Evolutionary conservation across 306 rosid species (phyloP), one percentile per base, ranked within the genome.

Genomic region (Fragaria vesca): DNA sequence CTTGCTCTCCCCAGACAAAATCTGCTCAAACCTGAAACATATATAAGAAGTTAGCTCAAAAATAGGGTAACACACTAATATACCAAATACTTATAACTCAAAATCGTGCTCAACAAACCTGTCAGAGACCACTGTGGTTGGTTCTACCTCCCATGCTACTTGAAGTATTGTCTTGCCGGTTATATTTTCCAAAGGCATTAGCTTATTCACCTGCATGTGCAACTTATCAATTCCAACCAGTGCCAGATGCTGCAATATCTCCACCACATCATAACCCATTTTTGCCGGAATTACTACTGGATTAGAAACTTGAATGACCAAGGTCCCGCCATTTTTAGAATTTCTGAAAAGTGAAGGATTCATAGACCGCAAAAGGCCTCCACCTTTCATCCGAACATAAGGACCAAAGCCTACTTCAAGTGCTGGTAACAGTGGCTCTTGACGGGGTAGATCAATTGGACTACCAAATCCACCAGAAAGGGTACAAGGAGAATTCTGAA

Each of bases 391-490:
- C 82, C 66, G 79, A 84, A 85, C 84, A 84, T 74, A 84, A 21
- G 94, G 86, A 84, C 90, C 96, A 66, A 88, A 87, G 42, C 88
- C 97, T 77, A 81, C 85, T 62, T 85, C 94, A 63, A 93, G 85
- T 30, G 93, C 85, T 85, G 94, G 89, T 71, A 89, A 66, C 50
- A 78, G 66, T 52, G 87, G 74, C 70, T 89, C 92, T 79, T 87
- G 82, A 16, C 76, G 81, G 51, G 84, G 81, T 43, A 91, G 83
- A 85, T 93, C 91, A 74, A 93, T 88, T 68, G 97, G 97, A 80
- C 97, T 93, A 57, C 97, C 97, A 74, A 93, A 93, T 43, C 97
- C 97, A 78, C 94, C 90, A 34, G 91, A 84, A 65, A 58, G 76
- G 50, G 75, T 81, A 73, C 21, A 24, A 1, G 85, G 88, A 84